Conservation (phyloP, 208 protist genomes). For the Herpetomonas muscarum region DNA sequence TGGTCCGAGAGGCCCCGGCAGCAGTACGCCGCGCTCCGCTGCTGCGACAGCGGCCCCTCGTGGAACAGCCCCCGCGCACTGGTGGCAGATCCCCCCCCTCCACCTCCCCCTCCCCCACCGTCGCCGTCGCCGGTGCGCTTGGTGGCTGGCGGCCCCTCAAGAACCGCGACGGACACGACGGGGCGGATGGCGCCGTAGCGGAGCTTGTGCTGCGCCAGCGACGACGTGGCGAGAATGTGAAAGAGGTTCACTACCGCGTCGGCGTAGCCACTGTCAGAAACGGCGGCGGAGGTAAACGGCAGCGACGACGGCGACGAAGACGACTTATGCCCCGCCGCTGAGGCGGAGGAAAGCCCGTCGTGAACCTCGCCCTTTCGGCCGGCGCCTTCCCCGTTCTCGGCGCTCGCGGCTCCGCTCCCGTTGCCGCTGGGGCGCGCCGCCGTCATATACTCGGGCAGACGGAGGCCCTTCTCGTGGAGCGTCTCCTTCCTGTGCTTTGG, state of each 20-base stretch:
- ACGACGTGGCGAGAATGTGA: conserved; percentile 42
- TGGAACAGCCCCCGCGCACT: background rate
- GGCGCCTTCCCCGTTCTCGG: background rate
- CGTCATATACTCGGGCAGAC: conserved; percentile 18
- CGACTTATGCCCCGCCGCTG: no score
- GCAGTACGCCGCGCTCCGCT: conserved; percentile 16
- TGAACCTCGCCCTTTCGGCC: no score
- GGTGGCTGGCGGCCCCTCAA: conserved; percentile 29
- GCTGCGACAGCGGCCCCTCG: background rate
- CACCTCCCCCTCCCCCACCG: conserved; percentile 3
- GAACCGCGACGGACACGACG: conserved; percentile 58
- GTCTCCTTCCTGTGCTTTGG: conserved; percentile 31
- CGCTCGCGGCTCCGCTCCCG: background rate
- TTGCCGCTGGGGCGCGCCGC: background rate
- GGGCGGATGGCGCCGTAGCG: conserved; percentile 55
- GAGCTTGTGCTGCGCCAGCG: conserved; percentile 64
- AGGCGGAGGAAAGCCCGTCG: no score
- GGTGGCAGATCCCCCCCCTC: background rate
- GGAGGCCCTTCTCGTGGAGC: conserved; percentile 39
- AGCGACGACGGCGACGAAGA: background rate
- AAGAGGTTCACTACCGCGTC: conserved; percentile 49
- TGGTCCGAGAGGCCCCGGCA: conserved; percentile 66
- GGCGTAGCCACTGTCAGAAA: conserved; percentile 1
- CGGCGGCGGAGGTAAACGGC: background rate
- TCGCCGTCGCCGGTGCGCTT: background rate